A percentile compares a stretch with the other conserved stretches of the same genome.
phyloP scores from a whole-genome alignment of 805 yeast species.

The Candida tammaniensis region DNA sequence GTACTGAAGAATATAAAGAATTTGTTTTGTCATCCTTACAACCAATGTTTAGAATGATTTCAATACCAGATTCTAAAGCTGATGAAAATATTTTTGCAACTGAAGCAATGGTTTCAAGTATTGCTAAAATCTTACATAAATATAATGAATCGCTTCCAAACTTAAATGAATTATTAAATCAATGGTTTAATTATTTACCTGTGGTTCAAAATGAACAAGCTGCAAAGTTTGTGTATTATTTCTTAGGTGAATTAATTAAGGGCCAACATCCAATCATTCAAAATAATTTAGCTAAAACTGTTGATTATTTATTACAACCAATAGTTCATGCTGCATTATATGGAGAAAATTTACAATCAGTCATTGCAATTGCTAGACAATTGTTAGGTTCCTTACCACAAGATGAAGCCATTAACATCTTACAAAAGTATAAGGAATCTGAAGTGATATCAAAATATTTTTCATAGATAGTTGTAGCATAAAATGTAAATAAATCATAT shows the following conservation, averaged over 20 bases:
- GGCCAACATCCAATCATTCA: constrained; percentile 55
- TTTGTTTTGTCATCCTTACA: constrained; percentile 69
- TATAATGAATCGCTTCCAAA: constrained; percentile 60
- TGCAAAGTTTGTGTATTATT: constrained; percentile 79
- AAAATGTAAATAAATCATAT: neutral
- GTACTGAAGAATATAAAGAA: constrained; percentile 60
- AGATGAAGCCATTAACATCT: constrained; percentile 60
- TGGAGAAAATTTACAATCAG: constrained; percentile 69
- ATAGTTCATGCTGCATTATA: constrained; percentile 60
- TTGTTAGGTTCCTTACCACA: constrained; percentile 66
- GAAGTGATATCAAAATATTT: constrained; percentile 13
- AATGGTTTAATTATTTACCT: constrained; percentile 84
- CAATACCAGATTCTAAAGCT: constrained; percentile 77
- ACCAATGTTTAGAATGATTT: constrained; percentile 67
- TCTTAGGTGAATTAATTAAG: constrained; percentile 69
- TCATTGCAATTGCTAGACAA: constrained; percentile 60
- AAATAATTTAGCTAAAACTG: constrained; percentile 54
- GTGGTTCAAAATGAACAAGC: constrained; percentile 82
- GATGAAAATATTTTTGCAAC: constrained; percentile 85
- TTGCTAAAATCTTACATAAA: constrained; percentile 76
- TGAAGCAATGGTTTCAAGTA: constrained; percentile 77
- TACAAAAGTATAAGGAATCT: constrained; percentile 38
- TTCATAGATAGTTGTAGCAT: constrained; percentile 2
- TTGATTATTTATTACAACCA: constrained; percentile 73
- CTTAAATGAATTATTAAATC: constrained; percentile 58